Evolutionary conservation across 192 early-diverging fungal species (phyloP).

Genomic region (Podila epigama): DNA sequence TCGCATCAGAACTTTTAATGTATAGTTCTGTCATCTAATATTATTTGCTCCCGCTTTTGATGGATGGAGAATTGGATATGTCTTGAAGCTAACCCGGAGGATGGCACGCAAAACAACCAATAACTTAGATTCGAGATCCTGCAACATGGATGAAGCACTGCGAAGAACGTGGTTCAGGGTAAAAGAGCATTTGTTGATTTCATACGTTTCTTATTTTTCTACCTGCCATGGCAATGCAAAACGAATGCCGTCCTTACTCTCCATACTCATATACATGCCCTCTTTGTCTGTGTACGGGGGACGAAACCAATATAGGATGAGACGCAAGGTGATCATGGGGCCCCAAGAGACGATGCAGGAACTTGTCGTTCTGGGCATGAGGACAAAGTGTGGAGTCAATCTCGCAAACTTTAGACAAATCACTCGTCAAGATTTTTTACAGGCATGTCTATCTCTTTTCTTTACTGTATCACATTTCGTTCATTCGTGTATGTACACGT

Average conservation of each 20-base stretch:
- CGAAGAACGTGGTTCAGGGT: conserved; percentile 55
- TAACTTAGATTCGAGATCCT: conserved; percentile 56
- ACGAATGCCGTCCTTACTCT: too few species aligned
- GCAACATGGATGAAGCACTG: conserved; percentile 59
- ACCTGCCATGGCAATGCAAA: too few species aligned
- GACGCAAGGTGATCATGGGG: background rate
- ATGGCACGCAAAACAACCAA: background rate
- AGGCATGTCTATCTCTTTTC: conserved; percentile 29
- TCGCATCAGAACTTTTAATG: conserved; percentile 54
- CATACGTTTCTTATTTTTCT: too few species aligned
- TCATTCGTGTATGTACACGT: background rate
- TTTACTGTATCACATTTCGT: background rate
- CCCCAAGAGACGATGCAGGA: conserved; percentile 43
- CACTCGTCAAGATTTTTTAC: conserved; percentile 42
- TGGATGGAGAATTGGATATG: background rate
- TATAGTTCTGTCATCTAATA: conserved; percentile 21
- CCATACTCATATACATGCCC: conserved; percentile 7
- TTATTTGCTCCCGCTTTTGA: too few species aligned
- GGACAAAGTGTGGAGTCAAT: conserved; percentile 54
- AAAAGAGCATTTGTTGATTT: background rate
- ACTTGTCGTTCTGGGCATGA: conserved; percentile 57
- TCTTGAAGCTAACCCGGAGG: background rate
- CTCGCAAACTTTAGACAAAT: conserved; percentile 27
- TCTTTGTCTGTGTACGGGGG: conserved; percentile 5
- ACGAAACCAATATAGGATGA: conserved; percentile 12